Conservation (phyloP, 768 basidiomycete species). For the Suillus plorans region DNA sequence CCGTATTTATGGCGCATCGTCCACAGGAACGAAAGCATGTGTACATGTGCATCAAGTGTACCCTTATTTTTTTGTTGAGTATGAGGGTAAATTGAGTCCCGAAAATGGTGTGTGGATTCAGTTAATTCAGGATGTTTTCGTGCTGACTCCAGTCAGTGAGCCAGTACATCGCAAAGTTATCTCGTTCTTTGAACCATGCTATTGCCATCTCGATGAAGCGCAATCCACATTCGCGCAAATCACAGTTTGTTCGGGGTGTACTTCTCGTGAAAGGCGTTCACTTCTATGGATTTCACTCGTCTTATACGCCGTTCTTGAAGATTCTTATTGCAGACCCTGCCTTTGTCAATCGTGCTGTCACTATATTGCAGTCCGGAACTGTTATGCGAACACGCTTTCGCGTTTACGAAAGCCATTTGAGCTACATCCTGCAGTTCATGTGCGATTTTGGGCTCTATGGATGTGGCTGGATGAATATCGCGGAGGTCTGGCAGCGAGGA, state of each 20-base stretch:
- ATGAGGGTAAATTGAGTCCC: conserved; percentile 63
- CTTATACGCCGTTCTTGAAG: conserved; percentile 87
- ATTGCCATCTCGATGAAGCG: conserved; percentile 80
- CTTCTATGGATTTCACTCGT: conserved; percentile 92
- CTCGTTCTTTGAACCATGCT: conserved; percentile 79
- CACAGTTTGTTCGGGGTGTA: conserved; percentile 71
- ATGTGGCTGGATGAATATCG: conserved; percentile 84
- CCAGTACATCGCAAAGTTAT: conserved; percentile 65
- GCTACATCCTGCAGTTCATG: conserved; percentile 87
- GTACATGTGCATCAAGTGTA: conserved; percentile 92
- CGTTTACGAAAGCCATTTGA: conserved; percentile 89
- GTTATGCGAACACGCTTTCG: conserved; percentile 78
- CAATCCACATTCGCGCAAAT: conserved; percentile 56
- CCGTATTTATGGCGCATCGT: conserved; percentile 84
- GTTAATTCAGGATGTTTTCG: neutral
- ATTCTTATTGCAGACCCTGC: conserved; percentile 73
- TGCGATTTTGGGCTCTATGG: conserved; percentile 94
- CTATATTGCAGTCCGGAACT: conserved; percentile 78
- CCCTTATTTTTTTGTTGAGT: conserved; percentile 92
- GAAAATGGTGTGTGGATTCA: conserved; percentile 51
- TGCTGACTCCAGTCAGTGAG: conserved; percentile 51
- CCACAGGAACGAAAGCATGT: conserved; percentile 74
- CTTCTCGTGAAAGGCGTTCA: conserved; percentile 90
- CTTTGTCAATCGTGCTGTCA: conserved; percentile 63
- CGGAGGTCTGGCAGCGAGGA: conserved; percentile 60